Percentiles rank a stretch among this genome's conserved stretches.
These are phyloP conservation scores for Colletotrichum tropicale DNA, from an alignment of 2,329 filamentous ascomycete genomes.

Conservation along the genomic window DNA sequence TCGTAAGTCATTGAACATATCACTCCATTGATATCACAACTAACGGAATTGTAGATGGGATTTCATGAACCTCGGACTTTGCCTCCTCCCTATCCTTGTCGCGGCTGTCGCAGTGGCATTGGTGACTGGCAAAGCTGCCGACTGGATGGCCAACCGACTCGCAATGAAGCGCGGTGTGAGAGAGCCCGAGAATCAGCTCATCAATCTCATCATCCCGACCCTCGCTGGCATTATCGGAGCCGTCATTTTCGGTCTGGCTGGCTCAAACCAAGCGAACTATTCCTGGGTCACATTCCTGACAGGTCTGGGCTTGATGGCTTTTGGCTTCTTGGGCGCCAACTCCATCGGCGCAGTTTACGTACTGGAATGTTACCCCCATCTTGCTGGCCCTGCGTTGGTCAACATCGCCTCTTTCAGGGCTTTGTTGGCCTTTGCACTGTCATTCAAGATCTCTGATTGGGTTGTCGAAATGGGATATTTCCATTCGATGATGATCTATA, in stretches of 20 bases:
- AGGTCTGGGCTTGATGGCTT: slow-evolving; percentile 29
- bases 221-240: slow-evolving; percentile 28
- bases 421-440: slow-evolving; percentile 31
- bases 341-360: slow-evolving; percentile 33
- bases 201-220: slow-evolving; percentile 33
- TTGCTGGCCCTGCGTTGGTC: slow-evolving; percentile 31
- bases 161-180: slow-evolving; percentile 28
- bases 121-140: slow-evolving; percentile 31
- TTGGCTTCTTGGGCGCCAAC: slow-evolving; percentile 29
- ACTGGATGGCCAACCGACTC: slow-evolving; percentile 29
- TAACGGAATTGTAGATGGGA: slow-evolving; percentile 27
- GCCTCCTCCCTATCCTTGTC: slow-evolving; percentile 28
- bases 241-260: slow-evolving; percentile 34
- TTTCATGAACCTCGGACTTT: slow-evolving; percentile 30
- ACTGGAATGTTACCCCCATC: slow-evolving; percentile 34
- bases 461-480: slow-evolving; percentile 30
- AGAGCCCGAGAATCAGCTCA: slow-evolving; percentile 36
- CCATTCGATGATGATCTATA: slow-evolving; percentile 31
- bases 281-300: slow-evolving; percentile 26
- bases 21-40: neutral
- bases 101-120: slow-evolving; percentile 35
- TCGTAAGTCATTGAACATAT: neutral
- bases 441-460: slow-evolving; percentile 30
- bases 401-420: slow-evolving; percentile 35
- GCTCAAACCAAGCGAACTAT: slow-evolving; percentile 28